Conservation (phyloP, 192 early-diverging fungal genomes). For the Entomortierella beljakovae region DNA sequence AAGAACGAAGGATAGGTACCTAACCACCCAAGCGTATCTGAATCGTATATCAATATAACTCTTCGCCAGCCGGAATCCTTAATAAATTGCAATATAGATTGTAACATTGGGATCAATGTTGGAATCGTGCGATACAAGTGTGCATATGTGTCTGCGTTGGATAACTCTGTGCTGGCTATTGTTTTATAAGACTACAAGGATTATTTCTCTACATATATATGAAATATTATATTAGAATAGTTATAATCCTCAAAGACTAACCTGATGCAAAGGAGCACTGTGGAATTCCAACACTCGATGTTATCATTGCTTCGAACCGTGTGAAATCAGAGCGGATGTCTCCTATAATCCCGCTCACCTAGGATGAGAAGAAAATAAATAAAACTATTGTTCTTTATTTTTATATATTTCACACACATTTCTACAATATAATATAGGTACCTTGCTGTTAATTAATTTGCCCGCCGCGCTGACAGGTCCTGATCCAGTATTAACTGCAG, state of each 20-base stretch:
- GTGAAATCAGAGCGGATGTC: slow-evolving; percentile 59
- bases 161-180: slow-evolving; percentile 44
- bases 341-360: slow-evolving; percentile 61
- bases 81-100: slow-evolving; percentile 52
- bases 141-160: slow-evolving; percentile 47
- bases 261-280: slow-evolving; percentile 62
- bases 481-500: slow-evolving; percentile 1
- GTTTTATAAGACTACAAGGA: too few relatives aligned
- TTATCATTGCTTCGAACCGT: slow-evolving; percentile 59
- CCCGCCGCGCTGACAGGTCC: slow-evolving; percentile 8
- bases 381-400: background rate
- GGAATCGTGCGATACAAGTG: slow-evolving; percentile 63
- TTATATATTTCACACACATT: background rate
- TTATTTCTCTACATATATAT: too few relatives aligned
- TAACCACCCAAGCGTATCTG: slow-evolving; percentile 55
- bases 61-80: slow-evolving; percentile 52
- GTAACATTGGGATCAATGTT: slow-evolving; percentile 51
- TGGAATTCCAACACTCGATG: slow-evolving; percentile 53
- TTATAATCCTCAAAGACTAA: too few relatives aligned
- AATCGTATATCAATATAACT: slow-evolving; percentile 53
- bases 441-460: slow-evolving; percentile 10
- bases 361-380: background rate
- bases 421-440: background rate
- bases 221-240: too few relatives aligned
- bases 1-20: too few relatives aligned